Evolutionary conservation across 2,329 filamentous ascomycete species (phyloP).

Genomic region (Trichoderma sp.): DNA sequence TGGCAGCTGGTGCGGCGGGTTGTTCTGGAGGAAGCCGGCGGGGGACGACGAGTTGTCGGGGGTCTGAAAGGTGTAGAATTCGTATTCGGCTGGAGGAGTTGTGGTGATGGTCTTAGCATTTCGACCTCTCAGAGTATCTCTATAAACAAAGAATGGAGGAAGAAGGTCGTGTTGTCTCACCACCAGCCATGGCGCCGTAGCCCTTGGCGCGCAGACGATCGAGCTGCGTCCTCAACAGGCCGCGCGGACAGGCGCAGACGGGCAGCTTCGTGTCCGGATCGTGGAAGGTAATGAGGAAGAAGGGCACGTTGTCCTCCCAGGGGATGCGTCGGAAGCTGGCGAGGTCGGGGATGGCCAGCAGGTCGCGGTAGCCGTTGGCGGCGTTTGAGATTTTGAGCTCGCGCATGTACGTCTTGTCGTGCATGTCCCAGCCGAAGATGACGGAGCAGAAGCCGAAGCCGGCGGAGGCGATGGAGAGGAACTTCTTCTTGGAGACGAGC

Average conservation of each 20-base stretch:
- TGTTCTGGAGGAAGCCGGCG: conserved; percentile 71
- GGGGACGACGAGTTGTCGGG: conserved; percentile 66
- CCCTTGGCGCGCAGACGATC: conserved; percentile 68
- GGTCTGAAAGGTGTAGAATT: conserved; percentile 87
- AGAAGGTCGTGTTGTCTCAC: conserved; percentile 51
- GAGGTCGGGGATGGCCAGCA: conserved; percentile 81
- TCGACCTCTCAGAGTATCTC: too few relatives aligned
- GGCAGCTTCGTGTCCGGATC: conserved; percentile 76
- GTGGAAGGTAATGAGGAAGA: conserved; percentile 81
- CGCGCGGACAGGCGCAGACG: conserved; percentile 77
- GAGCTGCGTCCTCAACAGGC: conserved; percentile 68
- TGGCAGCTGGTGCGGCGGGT: conserved; percentile 73
- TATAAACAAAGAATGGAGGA: too few relatives aligned
- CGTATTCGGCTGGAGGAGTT: conserved; percentile 74
- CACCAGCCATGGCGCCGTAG: conserved; percentile 86
- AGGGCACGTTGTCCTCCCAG: conserved; percentile 85
- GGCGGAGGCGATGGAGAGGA: conserved; percentile 75
- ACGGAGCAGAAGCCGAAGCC: conserved; percentile 95
- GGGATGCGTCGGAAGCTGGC: conserved; percentile 79
- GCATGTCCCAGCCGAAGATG: conserved; percentile 97
- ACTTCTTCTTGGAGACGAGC: conserved; percentile 90
- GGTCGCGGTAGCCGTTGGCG: conserved; percentile 84
- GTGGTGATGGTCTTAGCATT: background rate
- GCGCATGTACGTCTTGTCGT: conserved; percentile 84
- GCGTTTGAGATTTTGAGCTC: conserved; percentile 88